phyloP scores from a whole-genome alignment of 1,284 basidiomycete species.

The Moniliophthora roreri region DNA sequence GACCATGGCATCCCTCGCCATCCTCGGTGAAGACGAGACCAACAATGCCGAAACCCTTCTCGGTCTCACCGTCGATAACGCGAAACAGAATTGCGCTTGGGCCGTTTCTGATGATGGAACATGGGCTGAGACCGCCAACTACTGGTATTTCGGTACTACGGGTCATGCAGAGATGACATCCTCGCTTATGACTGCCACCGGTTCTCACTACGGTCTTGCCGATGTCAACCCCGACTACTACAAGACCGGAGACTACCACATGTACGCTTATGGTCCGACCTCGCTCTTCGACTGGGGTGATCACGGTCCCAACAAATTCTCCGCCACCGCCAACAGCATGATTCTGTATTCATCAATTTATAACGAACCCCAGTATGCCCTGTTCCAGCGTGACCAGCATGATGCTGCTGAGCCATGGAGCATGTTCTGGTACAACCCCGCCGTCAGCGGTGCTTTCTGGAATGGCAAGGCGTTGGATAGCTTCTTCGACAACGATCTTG shows the following conservation, averaged over 20 bases:
- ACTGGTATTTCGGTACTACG: conserved; percentile 95
- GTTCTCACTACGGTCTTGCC: conserved; percentile 78
- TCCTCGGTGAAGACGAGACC: conserved; percentile 83
- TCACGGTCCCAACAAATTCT: conserved; percentile 94
- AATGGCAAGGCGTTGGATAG: conserved; percentile 81
- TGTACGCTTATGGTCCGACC: conserved; percentile 84
- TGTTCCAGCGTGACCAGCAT: conserved; percentile 91
- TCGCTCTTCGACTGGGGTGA: conserved; percentile 93
- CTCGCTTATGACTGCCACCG: conserved; percentile 83
- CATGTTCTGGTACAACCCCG: conserved; percentile 98
- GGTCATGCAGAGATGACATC: conserved; percentile 92
- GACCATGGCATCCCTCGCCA: conserved; percentile 87
- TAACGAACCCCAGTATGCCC: conserved; percentile 70
- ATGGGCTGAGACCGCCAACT: conserved; percentile 95
- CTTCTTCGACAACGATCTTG: conserved; percentile 69
- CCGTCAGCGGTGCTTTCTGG: conserved; percentile 88
- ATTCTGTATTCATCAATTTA: conserved; percentile 72
- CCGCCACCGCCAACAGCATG: conserved; percentile 77
- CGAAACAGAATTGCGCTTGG: conserved; percentile 76
- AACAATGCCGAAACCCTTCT: conserved; percentile 73
- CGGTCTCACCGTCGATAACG: conserved; percentile 69
- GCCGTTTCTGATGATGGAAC: conserved; percentile 77
- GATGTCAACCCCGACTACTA: conserved; percentile 69
- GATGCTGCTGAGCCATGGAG: conserved; percentile 91
- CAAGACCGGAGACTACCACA: conserved; percentile 86